A percentile compares a stretch with the other conserved stretches of the same genome.
These are phyloP conservation scores for Ceratobasidium sp. DNA, from an alignment of 1,284 basidiomycete species.

Conservation along the genomic window DNA sequence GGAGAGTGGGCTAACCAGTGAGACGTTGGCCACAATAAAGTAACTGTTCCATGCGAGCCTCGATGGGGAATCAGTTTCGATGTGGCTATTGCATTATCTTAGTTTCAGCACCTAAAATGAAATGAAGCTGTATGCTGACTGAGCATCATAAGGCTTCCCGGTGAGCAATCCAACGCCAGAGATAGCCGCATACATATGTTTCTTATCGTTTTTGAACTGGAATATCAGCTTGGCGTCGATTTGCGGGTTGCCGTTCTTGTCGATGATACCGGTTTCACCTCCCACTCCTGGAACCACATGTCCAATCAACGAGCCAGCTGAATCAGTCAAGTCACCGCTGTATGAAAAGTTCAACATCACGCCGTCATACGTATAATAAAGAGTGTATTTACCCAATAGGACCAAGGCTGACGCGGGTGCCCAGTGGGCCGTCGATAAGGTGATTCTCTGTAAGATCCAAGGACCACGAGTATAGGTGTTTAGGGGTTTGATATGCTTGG, in stretches of 20 bases:
- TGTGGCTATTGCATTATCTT: background rate
- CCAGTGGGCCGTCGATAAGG: background rate
- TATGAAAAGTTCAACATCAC: background rate
- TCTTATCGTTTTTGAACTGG: background rate
- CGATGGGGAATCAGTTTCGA: conserved; percentile 17
- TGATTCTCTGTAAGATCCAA: background rate
- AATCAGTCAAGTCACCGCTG: conserved; percentile 9
- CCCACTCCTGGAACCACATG: conserved; percentile 9
- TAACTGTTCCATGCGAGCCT: conserved; percentile 21
- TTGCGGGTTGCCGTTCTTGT: conserved; percentile 22
- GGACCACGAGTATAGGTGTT: background rate
- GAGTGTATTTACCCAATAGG: background rate
- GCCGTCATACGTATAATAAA: too few relatives aligned
- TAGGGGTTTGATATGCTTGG: too few relatives aligned
- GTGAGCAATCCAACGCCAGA: conserved; percentile 3
- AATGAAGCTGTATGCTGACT: background rate
- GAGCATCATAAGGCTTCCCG: conserved; percentile 18
- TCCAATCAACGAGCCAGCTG: conserved; percentile 10
- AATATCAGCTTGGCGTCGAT: conserved; percentile 7
- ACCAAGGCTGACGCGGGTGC: background rate
- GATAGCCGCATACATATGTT: background rate
- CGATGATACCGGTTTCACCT: conserved; percentile 17
- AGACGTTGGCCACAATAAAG: conserved; percentile 18
- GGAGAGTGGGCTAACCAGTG: background rate
- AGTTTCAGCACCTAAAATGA: background rate